Conservation (phyloP, 345 rosid genomes). For the Rhizophora apiculata region DNA sequence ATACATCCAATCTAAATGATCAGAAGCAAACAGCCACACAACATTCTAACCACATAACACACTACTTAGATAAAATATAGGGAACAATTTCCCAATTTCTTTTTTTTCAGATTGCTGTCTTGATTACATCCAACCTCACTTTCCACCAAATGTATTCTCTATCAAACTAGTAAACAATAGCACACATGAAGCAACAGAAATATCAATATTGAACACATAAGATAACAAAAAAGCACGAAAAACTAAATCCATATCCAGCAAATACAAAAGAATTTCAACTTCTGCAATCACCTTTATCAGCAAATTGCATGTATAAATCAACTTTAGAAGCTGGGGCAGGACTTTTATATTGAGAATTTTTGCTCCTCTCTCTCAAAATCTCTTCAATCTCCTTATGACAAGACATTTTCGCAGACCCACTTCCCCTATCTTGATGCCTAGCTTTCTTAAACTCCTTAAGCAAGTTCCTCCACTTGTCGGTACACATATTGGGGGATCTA, state of each 20-base stretch:
- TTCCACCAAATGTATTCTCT: background rate
- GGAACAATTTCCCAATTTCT: background rate
- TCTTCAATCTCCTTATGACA: conserved; percentile 95
- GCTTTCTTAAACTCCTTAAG: conserved; percentile 95
- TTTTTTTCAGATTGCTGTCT: background rate
- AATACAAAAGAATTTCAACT: conserved; percentile 2
- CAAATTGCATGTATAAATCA: conserved; percentile 80
- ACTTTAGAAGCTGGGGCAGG: conserved; percentile 67
- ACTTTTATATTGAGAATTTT: conserved; percentile 63
- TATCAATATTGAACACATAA: conserved; percentile 3
- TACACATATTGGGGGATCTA: conserved; percentile 97
- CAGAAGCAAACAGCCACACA: background rate
- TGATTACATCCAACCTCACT: background rate
- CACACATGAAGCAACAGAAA: conserved; percentile 2
- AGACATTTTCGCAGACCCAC: conserved; percentile 89
- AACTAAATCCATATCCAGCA: background rate
- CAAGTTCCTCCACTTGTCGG: conserved; percentile 98
- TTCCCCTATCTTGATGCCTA: conserved; percentile 71
- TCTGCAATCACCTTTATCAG: conserved; percentile 71
- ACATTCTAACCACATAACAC: background rate
- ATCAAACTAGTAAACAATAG: background rate
- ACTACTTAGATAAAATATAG: background rate
- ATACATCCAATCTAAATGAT: background rate
- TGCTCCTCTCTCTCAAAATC: conserved; percentile 80
- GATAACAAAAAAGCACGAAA: background rate